Conservation (phyloP, 2,329 filamentous ascomycete genomes). For the Arthroderma sp. region DNA sequence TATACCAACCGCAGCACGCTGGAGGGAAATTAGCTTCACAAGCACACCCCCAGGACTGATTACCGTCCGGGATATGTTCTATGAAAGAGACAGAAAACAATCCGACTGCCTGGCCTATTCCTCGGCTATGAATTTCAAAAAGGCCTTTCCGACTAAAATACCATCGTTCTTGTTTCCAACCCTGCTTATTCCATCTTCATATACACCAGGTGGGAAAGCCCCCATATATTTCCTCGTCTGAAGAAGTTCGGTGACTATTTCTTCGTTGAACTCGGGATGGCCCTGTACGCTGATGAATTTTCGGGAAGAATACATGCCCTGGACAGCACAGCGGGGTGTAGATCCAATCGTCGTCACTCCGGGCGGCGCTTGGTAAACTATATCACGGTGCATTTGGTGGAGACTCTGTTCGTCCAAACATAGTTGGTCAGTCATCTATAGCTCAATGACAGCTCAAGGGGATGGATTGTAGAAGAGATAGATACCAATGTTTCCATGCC, state of each 20-base stretch:
- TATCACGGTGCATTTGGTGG: constrained; percentile 79
- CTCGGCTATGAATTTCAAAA: constrained; percentile 63
- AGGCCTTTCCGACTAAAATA: constrained; percentile 56
- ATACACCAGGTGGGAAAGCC: constrained; percentile 57
- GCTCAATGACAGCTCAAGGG: neutral
- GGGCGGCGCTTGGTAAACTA: constrained; percentile 51
- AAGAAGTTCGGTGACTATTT: constrained; percentile 58
- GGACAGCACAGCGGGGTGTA: constrained; percentile 56
- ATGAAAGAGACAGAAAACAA: too few species aligned
- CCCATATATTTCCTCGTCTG: constrained; percentile 50
- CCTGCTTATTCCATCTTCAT: constrained; percentile 53
- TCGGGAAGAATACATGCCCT: constrained; percentile 60
- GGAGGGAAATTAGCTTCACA: too few species aligned
- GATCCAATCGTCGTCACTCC: constrained; percentile 51
- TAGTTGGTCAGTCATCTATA: neutral
- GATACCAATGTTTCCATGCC: constrained; percentile 47
- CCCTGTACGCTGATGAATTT: constrained; percentile 67
- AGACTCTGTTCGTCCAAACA: constrained; percentile 28
- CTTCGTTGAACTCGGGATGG: constrained; percentile 67
- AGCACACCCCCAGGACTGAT: too few species aligned
- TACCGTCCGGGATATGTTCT: too few species aligned
- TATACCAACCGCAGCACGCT: too few species aligned
- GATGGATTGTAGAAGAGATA: neutral
- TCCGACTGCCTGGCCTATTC: constrained; percentile 9
- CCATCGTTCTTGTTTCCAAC: constrained; percentile 63